Percentiles rank a stretch among this genome's conserved stretches.
Conservation (phyloP, 305 asterid genomes). For the Caryopteris hybrid region DNA sequence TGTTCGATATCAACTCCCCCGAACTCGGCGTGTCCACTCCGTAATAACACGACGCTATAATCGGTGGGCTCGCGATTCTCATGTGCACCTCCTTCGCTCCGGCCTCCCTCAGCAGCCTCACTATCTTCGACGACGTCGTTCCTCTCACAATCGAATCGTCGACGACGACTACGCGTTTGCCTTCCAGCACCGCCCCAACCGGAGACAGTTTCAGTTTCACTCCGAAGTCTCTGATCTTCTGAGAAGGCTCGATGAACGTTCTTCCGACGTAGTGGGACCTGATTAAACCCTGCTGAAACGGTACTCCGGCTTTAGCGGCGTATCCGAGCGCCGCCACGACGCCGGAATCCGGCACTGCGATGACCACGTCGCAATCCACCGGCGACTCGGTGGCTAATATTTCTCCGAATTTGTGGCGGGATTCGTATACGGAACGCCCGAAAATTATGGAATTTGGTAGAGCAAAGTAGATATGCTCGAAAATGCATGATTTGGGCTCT, state of each 20-base stretch:
- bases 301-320: conserved; percentile 52
- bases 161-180: conserved; percentile 97
- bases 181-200: conserved; percentile 79
- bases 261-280: conserved; percentile 91
- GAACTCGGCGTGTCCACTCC: conserved; percentile 52
- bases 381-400: conserved; percentile 50
- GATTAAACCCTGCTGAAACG: conserved; percentile 81
- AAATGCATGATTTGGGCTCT: conserved; percentile 52
- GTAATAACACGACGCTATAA: conserved; percentile 51
- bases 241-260: conserved; percentile 92
- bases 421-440: conserved; percentile 50
- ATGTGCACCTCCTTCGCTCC: conserved; percentile 76
- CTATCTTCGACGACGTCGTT: conserved; percentile 84
- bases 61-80: conserved; percentile 66
- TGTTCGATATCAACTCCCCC: conserved; percentile 64
- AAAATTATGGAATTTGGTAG: conserved; percentile 49
- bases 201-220: conserved; percentile 88
- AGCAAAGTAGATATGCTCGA: conserved; percentile 65
- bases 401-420: conserved; percentile 44
- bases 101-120: conserved; percentile 66
- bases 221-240: conserved; percentile 86
- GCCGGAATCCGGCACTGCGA: conserved; percentile 67
- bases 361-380: conserved; percentile 69
- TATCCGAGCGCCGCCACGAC: conserved; percentile 68
- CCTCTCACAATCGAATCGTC: conserved; percentile 96